Percentiles rank a stretch among this genome's conserved stretches.
Evolutionary conservation across 2,329 filamentous ascomycete genomes (phyloP).

Genomic region (Penicillium sp.): DNA sequence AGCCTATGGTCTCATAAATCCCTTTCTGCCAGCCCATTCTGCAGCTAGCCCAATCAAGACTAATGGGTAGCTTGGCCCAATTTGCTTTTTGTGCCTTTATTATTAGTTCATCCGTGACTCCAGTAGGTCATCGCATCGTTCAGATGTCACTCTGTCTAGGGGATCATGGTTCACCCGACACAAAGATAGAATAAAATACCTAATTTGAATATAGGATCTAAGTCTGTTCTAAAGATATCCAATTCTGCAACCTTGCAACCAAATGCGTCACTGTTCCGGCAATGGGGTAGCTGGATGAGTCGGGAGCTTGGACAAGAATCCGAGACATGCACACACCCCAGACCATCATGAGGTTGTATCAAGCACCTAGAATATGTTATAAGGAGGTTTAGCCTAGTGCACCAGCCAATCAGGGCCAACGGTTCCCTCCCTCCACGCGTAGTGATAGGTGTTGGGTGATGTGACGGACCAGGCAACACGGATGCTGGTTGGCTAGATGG

Average conservation of each 20-base stretch:
- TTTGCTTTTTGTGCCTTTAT: neutral
- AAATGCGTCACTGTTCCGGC: neutral
- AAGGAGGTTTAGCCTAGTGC: neutral
- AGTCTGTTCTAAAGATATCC: slow-evolving; percentile 2
- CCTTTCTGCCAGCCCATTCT: neutral
- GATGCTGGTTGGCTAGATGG: neutral
- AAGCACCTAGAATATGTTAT: neutral
- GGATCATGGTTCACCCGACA: no score
- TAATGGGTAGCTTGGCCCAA: neutral
- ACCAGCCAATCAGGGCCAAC: slow-evolving; percentile 10
- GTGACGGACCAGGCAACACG: slow-evolving; percentile 10
- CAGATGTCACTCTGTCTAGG: neutral
- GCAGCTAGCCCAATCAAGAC: neutral
- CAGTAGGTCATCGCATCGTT: neutral
- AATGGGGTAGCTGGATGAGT: neutral
- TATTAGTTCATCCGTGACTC: neutral
- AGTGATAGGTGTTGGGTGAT: slow-evolving; percentile 27
- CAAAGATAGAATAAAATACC: neutral
- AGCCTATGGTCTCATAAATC: neutral
- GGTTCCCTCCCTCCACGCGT: slow-evolving; percentile 10
- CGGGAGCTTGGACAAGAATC: slow-evolving; percentile 2
- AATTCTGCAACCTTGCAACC: neutral
- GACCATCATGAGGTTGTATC: slow-evolving; percentile 3
- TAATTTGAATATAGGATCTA: neutral
- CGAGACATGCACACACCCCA: slow-evolving; percentile 1